Evolutionary conservation across 371 early-diverging fungal genomes (phyloP), one percentile per base, ranked within the genome.

Genomic region (Mucor lusitanicus): DNA sequence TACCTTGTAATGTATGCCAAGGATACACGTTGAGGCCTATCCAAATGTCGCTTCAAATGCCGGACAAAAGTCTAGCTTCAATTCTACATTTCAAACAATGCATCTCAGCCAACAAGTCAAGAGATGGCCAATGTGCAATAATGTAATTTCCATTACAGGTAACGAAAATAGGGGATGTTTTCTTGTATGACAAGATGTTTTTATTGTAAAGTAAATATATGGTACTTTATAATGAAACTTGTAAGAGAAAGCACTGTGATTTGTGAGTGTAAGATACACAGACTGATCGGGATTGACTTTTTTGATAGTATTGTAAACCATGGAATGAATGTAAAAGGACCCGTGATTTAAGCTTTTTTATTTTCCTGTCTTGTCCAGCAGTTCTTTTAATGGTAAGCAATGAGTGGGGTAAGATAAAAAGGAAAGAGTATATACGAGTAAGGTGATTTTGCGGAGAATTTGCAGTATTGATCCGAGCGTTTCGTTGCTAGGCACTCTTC

Each of bases 381-480:
- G 53, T 53, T 56, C 56, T 56, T 56, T 56, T 56, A 56, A 56
- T 56, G 56, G 56, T 32, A 56, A 56, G 56, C 32, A 33, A 25
- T 32, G 56, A 33, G 54, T 54, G 56, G 56, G 56, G 33, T 32
- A 56, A n/a, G 12, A 53, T 23, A 69, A 32, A 50, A 46, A 23
- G 42, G 13, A 21, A 25, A 25, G 13, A 12, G 11, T 12, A 35
- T 35, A 35, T 35, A 35, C 11, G n/a, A 46, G 27, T 13, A 25
- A 23, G 0, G 15, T 23, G 13, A 4, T 25, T 15, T 27, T 53
- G 53, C 53, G 53, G 53, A 53, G 53, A 53, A 53, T 53, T 53
- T 3, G 9, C 6, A 25, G 9, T 21, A 53, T 27, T 53, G 53
- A 53, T 53, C 53, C 27, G 53, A 53, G 53, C 53, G 53, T 53